Percentiles rank a stretch among this genome's conserved stretches.
Conservation (phyloP, 305 asterid genomes). For the Stenogyne calaminthoides region DNA sequence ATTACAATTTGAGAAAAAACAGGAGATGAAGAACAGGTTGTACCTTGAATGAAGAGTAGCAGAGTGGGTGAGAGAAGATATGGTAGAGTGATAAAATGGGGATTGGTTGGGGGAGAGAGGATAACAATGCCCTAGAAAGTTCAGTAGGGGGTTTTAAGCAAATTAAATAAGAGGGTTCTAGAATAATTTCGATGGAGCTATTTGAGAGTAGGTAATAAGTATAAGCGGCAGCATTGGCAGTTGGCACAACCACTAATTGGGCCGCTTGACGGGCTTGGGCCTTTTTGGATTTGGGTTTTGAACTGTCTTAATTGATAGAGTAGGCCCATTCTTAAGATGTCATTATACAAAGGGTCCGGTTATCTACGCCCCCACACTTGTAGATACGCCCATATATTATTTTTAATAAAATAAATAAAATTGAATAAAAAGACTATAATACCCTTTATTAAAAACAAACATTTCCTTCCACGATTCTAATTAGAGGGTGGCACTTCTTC, state of each 20-base stretch:
- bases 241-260: neutral
- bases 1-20: neutral
- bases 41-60: slow-evolving; percentile 6
- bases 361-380: too few species aligned
- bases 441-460: too few species aligned
- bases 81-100: neutral
- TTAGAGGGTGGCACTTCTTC: too few species aligned
- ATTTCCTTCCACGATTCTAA: too few species aligned
- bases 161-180: slow-evolving; percentile 37
- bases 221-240: neutral
- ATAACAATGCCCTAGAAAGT: slow-evolving; percentile 42
- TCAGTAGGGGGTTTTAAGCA: slow-evolving; percentile 33
- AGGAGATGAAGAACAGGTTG: neutral
- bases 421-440: too few species aligned
- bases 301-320: neutral
- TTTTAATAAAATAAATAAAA: too few species aligned
- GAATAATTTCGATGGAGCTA: slow-evolving; percentile 19
- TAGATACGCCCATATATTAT: too few species aligned
- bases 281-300: neutral
- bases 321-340: too few species aligned
- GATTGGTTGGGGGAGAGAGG: slow-evolving; percentile 18
- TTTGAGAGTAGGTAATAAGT: neutral
- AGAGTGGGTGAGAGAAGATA: neutral
- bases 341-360: too few species aligned
- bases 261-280: neutral